Conservation (phyloP, 371 early-diverging fungal genomes). For the Syncephalastrum racemosum region DNA sequence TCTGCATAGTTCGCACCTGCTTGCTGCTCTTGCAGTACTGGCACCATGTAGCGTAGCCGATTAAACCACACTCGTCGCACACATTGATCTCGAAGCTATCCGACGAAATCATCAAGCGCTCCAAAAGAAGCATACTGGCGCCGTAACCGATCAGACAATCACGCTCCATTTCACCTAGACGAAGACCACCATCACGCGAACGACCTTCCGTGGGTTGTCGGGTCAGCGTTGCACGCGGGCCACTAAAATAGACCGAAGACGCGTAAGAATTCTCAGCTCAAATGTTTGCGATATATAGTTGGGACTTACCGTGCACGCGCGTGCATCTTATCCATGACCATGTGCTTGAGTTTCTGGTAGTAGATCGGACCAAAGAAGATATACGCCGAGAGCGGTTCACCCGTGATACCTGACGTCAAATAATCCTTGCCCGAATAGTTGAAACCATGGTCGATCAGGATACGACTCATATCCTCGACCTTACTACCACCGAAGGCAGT, state of each 20-base stretch:
- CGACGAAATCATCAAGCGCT: conserved; percentile 94
- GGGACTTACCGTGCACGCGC: conserved; percentile 82
- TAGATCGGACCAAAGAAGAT: conserved; percentile 99
- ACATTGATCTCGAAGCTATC: conserved; percentile 95
- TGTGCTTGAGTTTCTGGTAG: conserved; percentile 99
- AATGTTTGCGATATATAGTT: not conserved
- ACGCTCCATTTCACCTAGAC: conserved; percentile 99
- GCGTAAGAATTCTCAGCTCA: not conserved
- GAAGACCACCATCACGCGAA: conserved; percentile 96
- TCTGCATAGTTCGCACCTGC: conserved; percentile 86
- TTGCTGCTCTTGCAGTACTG: conserved; percentile 90
- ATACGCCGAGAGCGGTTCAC: conserved; percentile 92
- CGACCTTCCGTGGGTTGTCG: conserved; percentile 99
- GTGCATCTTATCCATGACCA: conserved; percentile 99
- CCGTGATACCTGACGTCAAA: conserved; percentile 92
- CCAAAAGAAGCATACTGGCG: conserved; percentile 89
- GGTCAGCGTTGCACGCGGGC: conserved; percentile 94
- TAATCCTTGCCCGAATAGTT: conserved; percentile 99
- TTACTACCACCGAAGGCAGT: conserved; percentile 97
- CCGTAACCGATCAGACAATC: conserved; percentile 99
- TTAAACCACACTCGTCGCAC: conserved; percentile 91
- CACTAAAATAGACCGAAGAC: conserved; percentile 49
- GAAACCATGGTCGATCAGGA: conserved; percentile 94
- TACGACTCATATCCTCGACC: conserved; percentile 95
- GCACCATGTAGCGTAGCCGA: conserved; percentile 97